Conservation (phyloP, 306 rosid species). For the Sicyos edulis region DNA sequence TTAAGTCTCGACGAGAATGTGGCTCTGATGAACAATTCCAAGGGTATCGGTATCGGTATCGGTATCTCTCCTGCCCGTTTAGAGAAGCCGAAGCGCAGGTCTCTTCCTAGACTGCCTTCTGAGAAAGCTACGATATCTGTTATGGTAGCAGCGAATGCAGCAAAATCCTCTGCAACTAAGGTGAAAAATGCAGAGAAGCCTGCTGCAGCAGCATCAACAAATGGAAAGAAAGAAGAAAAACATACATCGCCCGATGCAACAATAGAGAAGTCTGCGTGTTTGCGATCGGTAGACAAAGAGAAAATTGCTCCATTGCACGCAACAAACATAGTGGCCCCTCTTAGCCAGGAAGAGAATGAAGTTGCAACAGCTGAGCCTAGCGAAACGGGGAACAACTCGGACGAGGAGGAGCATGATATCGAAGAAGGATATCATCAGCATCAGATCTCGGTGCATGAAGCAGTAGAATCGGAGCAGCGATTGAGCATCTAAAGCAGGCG, state of each 20-base stretch:
- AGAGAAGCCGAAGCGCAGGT: conserved; percentile 78
- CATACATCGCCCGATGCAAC: conserved; percentile 16
- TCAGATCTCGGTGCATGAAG: conserved; percentile 33
- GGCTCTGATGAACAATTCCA: conserved; percentile 41
- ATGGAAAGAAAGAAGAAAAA: conserved; percentile 34
- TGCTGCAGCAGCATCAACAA: conserved; percentile 24
- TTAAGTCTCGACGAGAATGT: conserved; percentile 67
- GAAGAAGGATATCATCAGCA: conserved; percentile 47
- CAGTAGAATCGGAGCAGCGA: conserved; percentile 39
- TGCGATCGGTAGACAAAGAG: conserved; percentile 36
- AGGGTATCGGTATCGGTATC: conserved; percentile 31
- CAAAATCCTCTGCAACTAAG: conserved; percentile 46
- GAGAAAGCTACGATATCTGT: conserved; percentile 42
- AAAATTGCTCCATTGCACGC: conserved; percentile 23
- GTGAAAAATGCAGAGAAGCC: conserved; percentile 36
- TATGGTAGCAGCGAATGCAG: conserved; percentile 31
- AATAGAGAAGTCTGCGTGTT: conserved; percentile 22
- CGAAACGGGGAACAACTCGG: conserved; percentile 33
- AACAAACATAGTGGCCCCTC: conserved; percentile 15
- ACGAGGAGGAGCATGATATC: conserved; percentile 28
- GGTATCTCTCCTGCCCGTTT: conserved; percentile 32
- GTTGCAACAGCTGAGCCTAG: conserved; percentile 30
- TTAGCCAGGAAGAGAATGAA: conserved; percentile 20
- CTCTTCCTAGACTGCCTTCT: conserved; percentile 79
- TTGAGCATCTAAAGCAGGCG: conserved; percentile 13